Base-by-base conservation (phyloP, 192 early-diverging fungal species). In the Anaeromyces robustus region DNA sequence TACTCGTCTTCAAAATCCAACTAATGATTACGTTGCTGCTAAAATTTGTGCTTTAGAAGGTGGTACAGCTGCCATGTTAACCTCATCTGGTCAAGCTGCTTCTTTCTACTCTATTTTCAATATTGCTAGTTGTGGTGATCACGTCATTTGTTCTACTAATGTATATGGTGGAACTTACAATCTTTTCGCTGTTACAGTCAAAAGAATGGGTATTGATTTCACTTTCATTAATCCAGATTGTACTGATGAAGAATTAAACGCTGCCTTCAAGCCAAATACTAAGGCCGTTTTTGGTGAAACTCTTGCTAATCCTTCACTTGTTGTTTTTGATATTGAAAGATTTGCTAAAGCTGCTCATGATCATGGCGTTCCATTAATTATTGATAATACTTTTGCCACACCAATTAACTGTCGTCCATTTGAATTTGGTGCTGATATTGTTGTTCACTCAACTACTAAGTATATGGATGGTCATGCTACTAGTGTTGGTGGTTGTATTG, bases 81-180 rank as follows among this genome's bases (percentile, higher is more conserved):
- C 86, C 18, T 87, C 88, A 5, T 92, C 90, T 30, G 94, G 96
- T 28, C 93, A 95, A 82, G 93, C 96, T 19, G 96, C 96, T 34
- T 93, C 95, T 83, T 95, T 97, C 85, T 83, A 94, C 29, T 90
- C 95, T 26, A 87, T 96, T 28, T 87, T 91, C 39, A 97, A 91
- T 9, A 80, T 98, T 77, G 92, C 92, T 78, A 85, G 90, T 78
- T 85, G 86, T 16, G 96, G 96, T 34, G 94, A 95, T 86, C 97
- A 97, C 86, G 96, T 98, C 80, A 88, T 98, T 31, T 88, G 94
- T 32, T 92, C 94, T 29, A 86, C 87, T n/a, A 92, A 86, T 80
- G 83, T 98, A 26, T 81, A 81, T n/a, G 80, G 80, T 30, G 80
- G 80, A 29, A 68, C 52, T n/a, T 68, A 68, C 52, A 68, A 68